Conservation (phyloP, 2,329 filamentous ascomycete genomes). For the Aspergillus pseudoglaucus region DNA sequence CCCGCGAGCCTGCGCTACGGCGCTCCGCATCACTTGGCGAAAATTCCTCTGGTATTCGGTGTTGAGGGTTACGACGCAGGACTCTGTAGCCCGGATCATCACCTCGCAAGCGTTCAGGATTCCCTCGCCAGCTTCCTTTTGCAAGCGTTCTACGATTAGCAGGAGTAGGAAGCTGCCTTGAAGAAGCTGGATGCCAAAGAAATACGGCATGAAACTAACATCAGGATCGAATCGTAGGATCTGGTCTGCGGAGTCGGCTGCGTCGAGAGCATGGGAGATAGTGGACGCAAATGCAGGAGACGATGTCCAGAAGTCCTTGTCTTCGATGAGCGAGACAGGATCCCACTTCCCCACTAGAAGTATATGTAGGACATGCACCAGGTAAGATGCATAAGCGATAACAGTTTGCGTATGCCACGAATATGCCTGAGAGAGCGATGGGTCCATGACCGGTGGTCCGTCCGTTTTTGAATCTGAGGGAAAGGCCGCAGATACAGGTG, state of each 20-base stretch:
- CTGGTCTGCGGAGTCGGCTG: conserved; percentile 77
- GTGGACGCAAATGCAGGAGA: conserved; percentile 81
- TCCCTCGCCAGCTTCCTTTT: conserved; percentile 75
- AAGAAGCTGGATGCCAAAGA: conserved; percentile 87
- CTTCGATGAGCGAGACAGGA: conserved; percentile 84
- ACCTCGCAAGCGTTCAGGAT: conserved; percentile 87
- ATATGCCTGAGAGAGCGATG: conserved; percentile 25
- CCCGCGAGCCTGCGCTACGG: conserved; percentile 78
- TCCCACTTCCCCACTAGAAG: conserved; percentile 94
- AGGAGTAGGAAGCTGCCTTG: conserved; percentile 85
- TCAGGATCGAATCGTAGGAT: conserved; percentile 88
- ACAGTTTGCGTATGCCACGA: conserved; percentile 70
- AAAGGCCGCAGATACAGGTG: conserved; percentile 42
- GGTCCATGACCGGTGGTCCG: conserved; percentile 46
- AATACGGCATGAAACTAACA: conserved; percentile 93
- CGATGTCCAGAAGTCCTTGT: conserved; percentile 90
- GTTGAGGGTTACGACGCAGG: conserved; percentile 83
- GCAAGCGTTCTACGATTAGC: conserved; percentile 81
- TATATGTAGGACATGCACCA: conserved; percentile 90
- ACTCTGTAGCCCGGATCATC: conserved; percentile 85
- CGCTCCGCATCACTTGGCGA: conserved; percentile 89
- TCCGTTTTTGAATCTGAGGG: conserved; percentile 52
- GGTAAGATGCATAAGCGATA: conserved; percentile 80
- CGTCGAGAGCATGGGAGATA: conserved; percentile 79
- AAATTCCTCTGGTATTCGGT: conserved; percentile 96